Percentiles rank a stretch among this genome's conserved stretches.
phyloP scores from a whole-genome alignment of 2,329 filamentous ascomycete genomes.

The Dactylellina sp. region DNA sequence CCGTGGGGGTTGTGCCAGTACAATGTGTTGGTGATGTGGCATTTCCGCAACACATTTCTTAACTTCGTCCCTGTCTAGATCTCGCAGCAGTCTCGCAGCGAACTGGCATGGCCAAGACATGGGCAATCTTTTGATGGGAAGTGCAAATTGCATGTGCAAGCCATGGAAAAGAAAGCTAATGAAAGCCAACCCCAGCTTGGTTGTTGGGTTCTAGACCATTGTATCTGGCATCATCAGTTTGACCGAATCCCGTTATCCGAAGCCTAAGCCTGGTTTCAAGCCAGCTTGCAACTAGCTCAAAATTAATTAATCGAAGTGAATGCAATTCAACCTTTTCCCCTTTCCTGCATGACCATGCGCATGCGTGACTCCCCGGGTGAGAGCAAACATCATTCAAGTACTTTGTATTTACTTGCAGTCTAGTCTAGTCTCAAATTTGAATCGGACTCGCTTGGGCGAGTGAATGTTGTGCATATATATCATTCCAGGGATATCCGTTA shows the following conservation, averaged over 20 bases:
- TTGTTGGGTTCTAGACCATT: not conserved
- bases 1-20: too few relatives aligned
- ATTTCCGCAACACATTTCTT: constrained; percentile 1
- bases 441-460: constrained; percentile 2
- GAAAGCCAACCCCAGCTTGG: not conserved
- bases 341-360: too few relatives aligned
- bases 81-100: not conserved
- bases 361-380: too few relatives aligned
- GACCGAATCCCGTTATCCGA: too few relatives aligned
- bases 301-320: not conserved
- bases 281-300: not conserved
- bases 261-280: not conserved
- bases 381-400: too few relatives aligned
- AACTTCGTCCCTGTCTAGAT: not conserved
- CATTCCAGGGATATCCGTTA: constrained; percentile 20
- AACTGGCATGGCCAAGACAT: not conserved
- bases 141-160: not conserved
- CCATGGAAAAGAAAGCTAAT: not conserved
- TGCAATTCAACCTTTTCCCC: too few relatives aligned
- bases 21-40: constrained; percentile 20
- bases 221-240: not conserved
- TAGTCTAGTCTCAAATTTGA: constrained; percentile 1
- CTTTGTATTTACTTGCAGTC: not conserved
- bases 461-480: constrained; percentile 42
- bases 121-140: too few relatives aligned